Base-by-base conservation (phyloP, 345 rosid genomes). In the Salix koriyanagi region DNA sequence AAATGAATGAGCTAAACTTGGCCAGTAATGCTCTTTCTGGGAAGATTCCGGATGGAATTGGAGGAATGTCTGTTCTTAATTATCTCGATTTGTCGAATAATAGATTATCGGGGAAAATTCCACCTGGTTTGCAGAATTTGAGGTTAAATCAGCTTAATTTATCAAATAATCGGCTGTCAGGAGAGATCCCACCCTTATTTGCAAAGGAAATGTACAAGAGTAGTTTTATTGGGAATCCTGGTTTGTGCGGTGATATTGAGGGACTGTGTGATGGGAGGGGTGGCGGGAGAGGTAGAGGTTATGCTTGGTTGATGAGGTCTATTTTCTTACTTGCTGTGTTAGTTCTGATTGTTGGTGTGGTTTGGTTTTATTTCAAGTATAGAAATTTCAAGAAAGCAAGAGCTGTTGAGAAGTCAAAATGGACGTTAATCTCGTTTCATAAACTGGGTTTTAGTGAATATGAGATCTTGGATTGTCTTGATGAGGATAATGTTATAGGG, bases 391-490 rank as follows among this genome's bases (percentile, higher is more conserved):
- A 90, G 90, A 86, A 86, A 73, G 91, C 85, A 46, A 89, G 79
- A 80, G 90, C 90, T 5, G 77, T 83, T 19, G 98, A 96, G 67
- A 94, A 87, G 79, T 84, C 98, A 10, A 96, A 90, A 79, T 96
- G 99, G 99, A 94, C 96, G 7, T 67, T 96, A 62, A 96, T 92
- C 97, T 94, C 99, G 5, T 96, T 96, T 76, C 99, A 96, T 76
- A 94, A 96, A 75, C 85, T 96, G 14, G 97, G 93, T 36, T 96
- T 94, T 80, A 94, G 91, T 14, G 99, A 96, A 75, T 80, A 86
- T 28, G 99, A 96, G 91, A 94, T 96, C 74, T 76, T 96, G 56
- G 92, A 90, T 64, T 84, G 86, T 67, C 90, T 96, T 10, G 98
- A 93, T 75, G 99, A 96, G 85, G 97, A 96, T 76, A 94, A 96